Percentiles rank a stretch among this genome's conserved stretches.
Conservation (phyloP, 192 early-diverging fungal genomes). For the Umbelopsis ramanniana region DNA sequence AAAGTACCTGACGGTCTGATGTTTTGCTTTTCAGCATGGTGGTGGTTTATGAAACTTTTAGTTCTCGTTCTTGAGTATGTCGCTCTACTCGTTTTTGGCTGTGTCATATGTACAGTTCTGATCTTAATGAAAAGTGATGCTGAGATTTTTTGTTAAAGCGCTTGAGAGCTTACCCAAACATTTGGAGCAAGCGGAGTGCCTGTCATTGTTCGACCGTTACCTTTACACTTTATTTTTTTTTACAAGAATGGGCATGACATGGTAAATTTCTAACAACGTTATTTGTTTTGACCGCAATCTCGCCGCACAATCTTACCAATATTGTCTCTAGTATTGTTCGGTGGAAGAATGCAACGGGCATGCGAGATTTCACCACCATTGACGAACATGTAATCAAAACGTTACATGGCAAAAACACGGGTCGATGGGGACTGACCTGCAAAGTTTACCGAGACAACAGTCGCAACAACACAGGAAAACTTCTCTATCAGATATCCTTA, state of each 20-base stretch:
- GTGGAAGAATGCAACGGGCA: constrained; percentile 49
- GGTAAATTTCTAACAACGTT: neutral
- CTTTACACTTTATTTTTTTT: neutral
- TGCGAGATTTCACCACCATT: constrained; percentile 43
- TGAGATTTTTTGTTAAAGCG: too few relatives aligned
- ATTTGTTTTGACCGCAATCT: too few relatives aligned
- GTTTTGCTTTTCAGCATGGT: too few relatives aligned
- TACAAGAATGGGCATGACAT: constrained; percentile 14
- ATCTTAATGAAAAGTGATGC: too few relatives aligned
- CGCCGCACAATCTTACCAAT: neutral
- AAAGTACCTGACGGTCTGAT: too few relatives aligned
- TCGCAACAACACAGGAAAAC: constrained; percentile 31
- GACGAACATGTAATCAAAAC: constrained; percentile 44
- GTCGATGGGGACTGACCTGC: constrained; percentile 41
- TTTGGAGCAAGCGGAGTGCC: too few relatives aligned
- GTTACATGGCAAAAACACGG: constrained; percentile 42
- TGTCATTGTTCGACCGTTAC: too few relatives aligned
- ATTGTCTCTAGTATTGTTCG: constrained; percentile 35
- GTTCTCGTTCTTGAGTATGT: too few relatives aligned
- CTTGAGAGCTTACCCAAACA: too few relatives aligned
- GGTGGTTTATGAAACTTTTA: too few relatives aligned
- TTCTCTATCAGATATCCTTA: constrained; percentile 40
- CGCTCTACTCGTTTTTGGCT: too few relatives aligned
- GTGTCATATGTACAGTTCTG: too few relatives aligned
- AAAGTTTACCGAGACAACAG: constrained; percentile 42